Percentiles rank a stretch among this genome's conserved stretches.
These are phyloP conservation scores for Plasmodium vivax DNA, from an alignment of 169 alveolate genomes.

Conservation along the genomic window DNA sequence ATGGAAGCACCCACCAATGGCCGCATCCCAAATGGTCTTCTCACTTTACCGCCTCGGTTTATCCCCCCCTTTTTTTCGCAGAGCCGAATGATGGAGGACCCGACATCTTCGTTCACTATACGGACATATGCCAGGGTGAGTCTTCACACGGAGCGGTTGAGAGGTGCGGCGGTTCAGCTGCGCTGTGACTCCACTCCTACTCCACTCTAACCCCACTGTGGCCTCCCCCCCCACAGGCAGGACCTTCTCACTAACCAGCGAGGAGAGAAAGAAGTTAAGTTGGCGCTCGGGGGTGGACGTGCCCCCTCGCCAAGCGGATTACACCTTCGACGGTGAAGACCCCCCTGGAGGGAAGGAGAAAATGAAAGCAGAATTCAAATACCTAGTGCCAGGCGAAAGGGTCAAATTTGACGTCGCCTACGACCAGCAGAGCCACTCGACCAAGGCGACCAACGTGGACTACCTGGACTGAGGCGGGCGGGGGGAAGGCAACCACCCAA, in stretches of 20 bases:
- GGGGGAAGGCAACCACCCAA: no score
- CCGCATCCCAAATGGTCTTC: background rate
- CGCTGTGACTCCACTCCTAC: no score
- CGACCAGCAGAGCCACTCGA: constrained; percentile 35
- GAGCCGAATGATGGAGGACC: constrained; percentile 72
- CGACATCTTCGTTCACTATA: constrained; percentile 51
- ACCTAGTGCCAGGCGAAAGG: constrained; percentile 53
- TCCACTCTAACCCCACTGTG: no score
- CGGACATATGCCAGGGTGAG: constrained; percentile 50
- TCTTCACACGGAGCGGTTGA: background rate
- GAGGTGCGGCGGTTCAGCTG: no score
- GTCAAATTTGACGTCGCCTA: constrained; percentile 44
- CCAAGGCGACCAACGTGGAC: constrained; percentile 51
- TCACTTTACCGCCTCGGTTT: background rate
- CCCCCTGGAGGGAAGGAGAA: constrained; percentile 10
- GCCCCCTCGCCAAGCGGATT: background rate
- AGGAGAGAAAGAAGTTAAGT: constrained; percentile 33
- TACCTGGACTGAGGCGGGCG: constrained; percentile 5
- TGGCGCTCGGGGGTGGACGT: constrained; percentile 29
- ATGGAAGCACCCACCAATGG: background rate
- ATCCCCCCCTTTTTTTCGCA: background rate
- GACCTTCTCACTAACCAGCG: constrained; percentile 19
- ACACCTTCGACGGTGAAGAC: constrained; percentile 11
- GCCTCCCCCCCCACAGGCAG: constrained; percentile 1
- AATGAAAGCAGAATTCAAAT: constrained; percentile 47